Conservation (phyloP, 306 rosid genomes). For the Canavalia gladiata region DNA sequence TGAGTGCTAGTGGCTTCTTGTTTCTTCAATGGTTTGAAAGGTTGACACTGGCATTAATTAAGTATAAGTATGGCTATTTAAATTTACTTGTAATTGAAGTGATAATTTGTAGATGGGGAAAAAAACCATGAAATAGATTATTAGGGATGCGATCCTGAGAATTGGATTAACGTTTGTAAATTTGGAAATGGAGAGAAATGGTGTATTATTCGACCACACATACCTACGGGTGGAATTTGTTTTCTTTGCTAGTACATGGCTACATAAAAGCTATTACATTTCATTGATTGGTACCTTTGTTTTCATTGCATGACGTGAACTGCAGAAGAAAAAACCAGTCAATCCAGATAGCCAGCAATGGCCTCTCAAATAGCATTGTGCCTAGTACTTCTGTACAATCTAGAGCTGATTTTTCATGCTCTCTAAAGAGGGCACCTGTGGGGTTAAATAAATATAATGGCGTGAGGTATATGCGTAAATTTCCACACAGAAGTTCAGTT, state of each 20-base stretch:
- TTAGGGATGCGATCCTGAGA: slow-evolving; percentile 19
- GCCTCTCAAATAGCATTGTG: slow-evolving; percentile 41
- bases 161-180: slow-evolving; percentile 4
- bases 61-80: background rate
- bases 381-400: slow-evolving; percentile 49
- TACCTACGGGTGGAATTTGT: background rate
- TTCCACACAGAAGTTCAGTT: slow-evolving; percentile 33
- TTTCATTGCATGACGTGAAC: slow-evolving; percentile 48
- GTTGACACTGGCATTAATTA: slow-evolving; percentile 13
- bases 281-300: slow-evolving; percentile 43
- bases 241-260: slow-evolving; percentile 4
- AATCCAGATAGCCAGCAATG: slow-evolving; percentile 47
- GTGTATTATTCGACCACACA: background rate
- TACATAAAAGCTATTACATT: slow-evolving; percentile 8
- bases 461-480: slow-evolving; percentile 15
- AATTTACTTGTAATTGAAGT: background rate
- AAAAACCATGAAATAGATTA: background rate
- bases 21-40: slow-evolving; percentile 23
- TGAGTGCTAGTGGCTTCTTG: slow-evolving; percentile 2
- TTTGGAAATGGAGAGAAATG: background rate
- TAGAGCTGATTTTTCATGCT: slow-evolving; percentile 52
- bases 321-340: slow-evolving; percentile 61
- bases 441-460: slow-evolving; percentile 48
- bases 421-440: slow-evolving; percentile 45
- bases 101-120: background rate